Evolutionary conservation across 2,329 filamentous ascomycete genomes (phyloP), one percentile per base, ranked within the genome.

Genomic region (Pochonia chlamydosporia): DNA sequence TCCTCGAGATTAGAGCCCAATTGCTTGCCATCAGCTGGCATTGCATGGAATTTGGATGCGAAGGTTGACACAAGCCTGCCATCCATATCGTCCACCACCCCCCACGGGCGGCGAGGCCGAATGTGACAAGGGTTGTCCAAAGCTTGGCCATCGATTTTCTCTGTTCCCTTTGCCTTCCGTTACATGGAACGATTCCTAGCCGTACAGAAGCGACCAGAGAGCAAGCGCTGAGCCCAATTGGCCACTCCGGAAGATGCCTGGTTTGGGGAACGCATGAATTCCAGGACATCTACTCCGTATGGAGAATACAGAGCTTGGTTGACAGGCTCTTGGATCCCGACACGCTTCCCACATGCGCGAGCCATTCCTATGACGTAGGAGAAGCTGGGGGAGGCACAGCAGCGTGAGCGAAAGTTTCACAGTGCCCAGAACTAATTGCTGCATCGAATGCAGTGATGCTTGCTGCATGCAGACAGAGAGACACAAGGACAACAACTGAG

Each of bases 341-440:
- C n/a, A 31, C 41, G 3, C 3, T 43, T 14, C 4, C 7, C 30
- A 4, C 13, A 5, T 16, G 13, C 30, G 26, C 30, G 14, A 28
- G 42, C 42, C 41, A 48, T 52, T 46, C 48, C 47, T 44, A 52
- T 50, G 47, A 52, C 43, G 50, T 50, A 49, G 33, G 26, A 33
- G 40, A 47, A 24, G 44, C 46, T 23, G 41, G 49, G 46, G 39
- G 18, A 47, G 14, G 25, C 16, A 3, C 9, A 5, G 6, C 25
- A n/a, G n/a, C n/a, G n/a, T 13, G 41, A 5, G 23, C 41, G 23
- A 18, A 43, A 20, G 3, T 35, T 23, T 10, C 16, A 16, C 16
- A 25, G 28, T 25, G 31, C 40, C 16, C 35, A 25, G 21, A 31
- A 18, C 35, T 21, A 24, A 30, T 23, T 36, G 31, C 43, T 45